Conservation (phyloP, 164 flowering plant genomes). For the Nelumbo lutea region DNA sequence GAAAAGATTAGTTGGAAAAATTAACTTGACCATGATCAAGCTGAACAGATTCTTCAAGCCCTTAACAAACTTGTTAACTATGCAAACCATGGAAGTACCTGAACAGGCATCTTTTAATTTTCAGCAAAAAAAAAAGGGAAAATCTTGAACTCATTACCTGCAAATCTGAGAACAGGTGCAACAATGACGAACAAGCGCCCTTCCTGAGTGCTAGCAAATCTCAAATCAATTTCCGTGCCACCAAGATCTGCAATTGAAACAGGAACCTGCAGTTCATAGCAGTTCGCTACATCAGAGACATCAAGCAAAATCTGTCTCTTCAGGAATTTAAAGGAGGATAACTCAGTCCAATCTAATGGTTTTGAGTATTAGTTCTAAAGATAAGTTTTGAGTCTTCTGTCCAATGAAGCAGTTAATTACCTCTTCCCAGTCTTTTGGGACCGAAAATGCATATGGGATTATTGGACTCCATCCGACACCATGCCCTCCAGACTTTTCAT, state of each 20-base stretch:
- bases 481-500: conserved; percentile 97
- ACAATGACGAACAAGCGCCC: conserved; percentile 82
- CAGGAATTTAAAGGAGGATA: background rate
- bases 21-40: background rate
- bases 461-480: conserved; percentile 99
- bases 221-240: conserved; percentile 93
- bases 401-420: conserved; percentile 23
- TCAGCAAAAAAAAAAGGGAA: background rate
- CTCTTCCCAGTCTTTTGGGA: conserved; percentile 89
- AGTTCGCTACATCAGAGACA: background rate
- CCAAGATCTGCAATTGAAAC: conserved; percentile 97
- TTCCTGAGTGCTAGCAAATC: conserved; percentile 74
- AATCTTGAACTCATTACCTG: conserved; percentile 46
- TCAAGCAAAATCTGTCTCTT: background rate
- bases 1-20: background rate
- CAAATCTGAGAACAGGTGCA: conserved; percentile 89
- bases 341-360: background rate
- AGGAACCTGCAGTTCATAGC: conserved; percentile 52
- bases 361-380: background rate
- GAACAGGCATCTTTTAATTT: background rate
- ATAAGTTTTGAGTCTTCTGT: background rate
- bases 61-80: background rate
- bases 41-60: background rate
- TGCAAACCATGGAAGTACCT: background rate
- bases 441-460: conserved; percentile 73